phyloP scores from a whole-genome alignment of 768 basidiomycete species.

The Lactarius vividus region DNA sequence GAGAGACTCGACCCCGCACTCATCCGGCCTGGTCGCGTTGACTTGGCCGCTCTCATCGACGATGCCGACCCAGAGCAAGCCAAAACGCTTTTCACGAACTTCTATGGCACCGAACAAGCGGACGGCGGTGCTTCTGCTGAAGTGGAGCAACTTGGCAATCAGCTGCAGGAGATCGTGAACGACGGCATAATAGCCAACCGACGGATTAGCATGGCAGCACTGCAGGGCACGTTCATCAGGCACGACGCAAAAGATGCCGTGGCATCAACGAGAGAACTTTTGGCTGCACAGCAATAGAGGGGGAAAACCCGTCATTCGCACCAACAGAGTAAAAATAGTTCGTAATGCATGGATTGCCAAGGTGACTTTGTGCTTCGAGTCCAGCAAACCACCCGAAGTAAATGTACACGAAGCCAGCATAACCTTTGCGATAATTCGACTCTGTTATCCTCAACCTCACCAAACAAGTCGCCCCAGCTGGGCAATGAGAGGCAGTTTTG shows the following conservation, averaged over 20 bases:
- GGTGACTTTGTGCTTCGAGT: too few species aligned
- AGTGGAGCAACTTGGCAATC: constrained; percentile 46
- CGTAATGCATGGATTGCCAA: too few species aligned
- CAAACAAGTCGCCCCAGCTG: too few species aligned
- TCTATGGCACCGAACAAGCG: constrained; percentile 56
- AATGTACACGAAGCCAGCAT: too few species aligned
- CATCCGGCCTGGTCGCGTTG: constrained; percentile 94
- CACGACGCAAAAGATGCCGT: constrained; percentile 58
- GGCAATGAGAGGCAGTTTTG: too few species aligned
- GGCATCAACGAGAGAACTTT: constrained; percentile 45
- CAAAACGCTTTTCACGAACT: constrained; percentile 69
- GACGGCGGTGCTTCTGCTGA: constrained; percentile 40
- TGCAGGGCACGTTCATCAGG: constrained; percentile 94
- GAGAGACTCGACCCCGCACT: constrained; percentile 89
- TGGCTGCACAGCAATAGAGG: constrained; percentile 25
- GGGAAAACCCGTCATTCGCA: not conserved
- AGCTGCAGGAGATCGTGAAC: constrained; percentile 53
- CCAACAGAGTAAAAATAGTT: not conserved
- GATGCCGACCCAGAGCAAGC: constrained; percentile 86
- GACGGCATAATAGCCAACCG: constrained; percentile 50
- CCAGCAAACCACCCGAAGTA: too few species aligned
- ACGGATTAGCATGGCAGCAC: constrained; percentile 89
- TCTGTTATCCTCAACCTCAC: too few species aligned
- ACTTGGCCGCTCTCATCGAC: constrained; percentile 77
- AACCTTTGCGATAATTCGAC: too few species aligned